Conservation (phyloP, 2,329 filamentous ascomycete genomes). For the Cadophora sp. region DNA sequence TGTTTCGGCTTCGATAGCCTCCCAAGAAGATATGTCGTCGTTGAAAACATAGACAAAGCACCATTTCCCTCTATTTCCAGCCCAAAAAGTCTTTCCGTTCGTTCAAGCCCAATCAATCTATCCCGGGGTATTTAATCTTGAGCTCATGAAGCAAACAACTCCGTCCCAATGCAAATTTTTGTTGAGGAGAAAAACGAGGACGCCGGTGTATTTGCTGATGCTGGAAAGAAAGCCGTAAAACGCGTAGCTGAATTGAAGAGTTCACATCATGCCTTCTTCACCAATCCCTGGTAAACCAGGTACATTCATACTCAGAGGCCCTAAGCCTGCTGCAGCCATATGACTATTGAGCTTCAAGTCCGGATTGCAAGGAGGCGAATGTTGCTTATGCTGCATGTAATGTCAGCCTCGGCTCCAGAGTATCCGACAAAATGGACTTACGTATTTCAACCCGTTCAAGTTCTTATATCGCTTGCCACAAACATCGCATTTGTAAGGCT, state of each 20-base stretch:
- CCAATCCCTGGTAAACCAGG: slow-evolving; percentile 61
- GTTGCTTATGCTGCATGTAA: slow-evolving; percentile 69
- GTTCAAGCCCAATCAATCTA: slow-evolving; percentile 40
- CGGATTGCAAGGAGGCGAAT: slow-evolving; percentile 89
- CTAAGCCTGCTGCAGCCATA: slow-evolving; percentile 43
- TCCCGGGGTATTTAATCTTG: slow-evolving; percentile 42
- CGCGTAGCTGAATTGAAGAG: slow-evolving; percentile 20
- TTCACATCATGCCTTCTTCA: slow-evolving; percentile 54
- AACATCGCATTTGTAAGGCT: slow-evolving; percentile 95
- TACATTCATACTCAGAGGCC: slow-evolving; percentile 41
- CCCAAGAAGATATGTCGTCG: slow-evolving; percentile 3
- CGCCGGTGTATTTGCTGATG: slow-evolving; percentile 29
- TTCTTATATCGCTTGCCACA: slow-evolving; percentile 99
- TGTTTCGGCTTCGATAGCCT: background rate
- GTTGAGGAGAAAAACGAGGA: slow-evolving; percentile 23
- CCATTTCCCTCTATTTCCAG: slow-evolving; percentile 32
- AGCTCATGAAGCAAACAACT: slow-evolving; percentile 38
- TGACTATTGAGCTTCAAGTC: slow-evolving; percentile 64
- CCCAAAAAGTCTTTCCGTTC: slow-evolving; percentile 27
- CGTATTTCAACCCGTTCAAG: slow-evolving; percentile 96
- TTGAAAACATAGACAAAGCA: slow-evolving; percentile 26
- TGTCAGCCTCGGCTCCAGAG: slow-evolving; percentile 44
- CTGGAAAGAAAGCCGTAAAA: slow-evolving; percentile 26
- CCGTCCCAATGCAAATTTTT: slow-evolving; percentile 41
- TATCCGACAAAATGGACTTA: slow-evolving; percentile 49